These are phyloP conservation scores for Myxozyma neotropica DNA, from an alignment of 805 yeast species.

Conservation along the genomic window DNA sequence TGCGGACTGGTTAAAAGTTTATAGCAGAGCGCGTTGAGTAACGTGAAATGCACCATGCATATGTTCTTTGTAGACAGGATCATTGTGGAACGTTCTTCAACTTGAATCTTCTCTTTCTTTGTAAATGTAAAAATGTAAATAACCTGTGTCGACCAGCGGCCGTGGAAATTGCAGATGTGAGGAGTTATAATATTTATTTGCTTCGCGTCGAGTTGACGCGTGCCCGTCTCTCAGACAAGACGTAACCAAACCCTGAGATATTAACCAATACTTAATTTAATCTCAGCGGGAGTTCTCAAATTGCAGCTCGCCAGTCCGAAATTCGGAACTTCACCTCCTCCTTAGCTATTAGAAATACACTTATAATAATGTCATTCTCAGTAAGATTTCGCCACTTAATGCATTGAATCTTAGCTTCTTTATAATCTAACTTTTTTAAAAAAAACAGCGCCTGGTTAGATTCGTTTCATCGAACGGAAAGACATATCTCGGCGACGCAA, in stretches of 20 bases:
- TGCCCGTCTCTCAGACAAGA: too few relatives aligned
- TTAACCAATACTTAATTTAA: too few relatives aligned
- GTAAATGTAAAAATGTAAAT: too few relatives aligned
- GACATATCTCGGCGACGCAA: slow-evolving; percentile 53
- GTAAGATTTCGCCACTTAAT: slow-evolving; percentile 3
- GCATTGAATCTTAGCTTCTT: not conserved
- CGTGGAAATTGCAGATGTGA: not conserved
- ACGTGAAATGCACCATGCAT: slow-evolving; percentile 30
- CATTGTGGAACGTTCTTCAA: slow-evolving; percentile 23
- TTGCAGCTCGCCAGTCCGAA: too few relatives aligned
- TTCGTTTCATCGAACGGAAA: slow-evolving; percentile 52
- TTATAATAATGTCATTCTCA: slow-evolving; percentile 21
- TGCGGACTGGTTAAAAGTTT: slow-evolving; percentile 30
- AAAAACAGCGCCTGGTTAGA: slow-evolving; percentile 53
- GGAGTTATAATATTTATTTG: not conserved
- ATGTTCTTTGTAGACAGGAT: slow-evolving; percentile 30
- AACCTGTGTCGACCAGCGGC: not conserved
- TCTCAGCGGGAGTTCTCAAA: too few relatives aligned
- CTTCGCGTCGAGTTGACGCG: too few relatives aligned
- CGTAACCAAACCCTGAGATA: too few relatives aligned
- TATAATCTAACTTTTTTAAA: not conserved
- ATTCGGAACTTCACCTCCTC: not conserved
- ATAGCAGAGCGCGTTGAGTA: slow-evolving; percentile 29
- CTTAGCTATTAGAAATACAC: not conserved
- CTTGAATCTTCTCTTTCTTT: too few relatives aligned